Evolutionary conservation across 306 rosid species (phyloP).

Genomic region (Pyrus betulifolia): DNA sequence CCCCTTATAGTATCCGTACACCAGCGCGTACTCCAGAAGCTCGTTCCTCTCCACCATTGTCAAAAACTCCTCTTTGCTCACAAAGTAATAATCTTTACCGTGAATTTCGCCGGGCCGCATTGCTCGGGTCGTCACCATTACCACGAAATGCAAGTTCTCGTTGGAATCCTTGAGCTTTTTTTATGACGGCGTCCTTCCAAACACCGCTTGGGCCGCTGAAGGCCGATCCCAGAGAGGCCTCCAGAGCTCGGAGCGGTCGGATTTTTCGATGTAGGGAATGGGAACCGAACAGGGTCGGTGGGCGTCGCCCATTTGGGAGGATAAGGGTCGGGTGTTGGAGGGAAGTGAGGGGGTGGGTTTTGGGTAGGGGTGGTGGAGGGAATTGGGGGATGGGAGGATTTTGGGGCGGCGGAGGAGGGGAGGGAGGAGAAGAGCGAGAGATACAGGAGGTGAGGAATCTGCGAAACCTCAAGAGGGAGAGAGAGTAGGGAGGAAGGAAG

Average conservation of each 20-base stretch:
- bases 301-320: conserved; percentile 44
- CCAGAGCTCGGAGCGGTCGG: too few relatives aligned
- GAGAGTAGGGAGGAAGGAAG: background rate
- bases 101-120: conserved; percentile 56
- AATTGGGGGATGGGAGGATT: background rate
- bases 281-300: background rate
- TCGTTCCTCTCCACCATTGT: conserved; percentile 47
- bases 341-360: background rate
- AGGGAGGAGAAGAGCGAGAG: conserved; percentile 9
- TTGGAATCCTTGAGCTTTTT: conserved; percentile 39
- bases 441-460: conserved; percentile 31
- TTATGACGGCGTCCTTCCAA: too few relatives aligned
- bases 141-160: conserved; percentile 60
- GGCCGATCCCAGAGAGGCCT: too few relatives aligned
- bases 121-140: conserved; percentile 59
- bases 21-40: conserved; percentile 31
- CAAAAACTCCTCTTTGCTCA: conserved; percentile 61
- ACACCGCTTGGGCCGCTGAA: conserved; percentile 80
- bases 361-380: background rate
- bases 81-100: conserved; percentile 66
- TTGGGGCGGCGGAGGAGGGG: conserved; percentile 5
- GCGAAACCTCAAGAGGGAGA: conserved; percentile 36
- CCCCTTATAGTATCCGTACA: conserved; percentile 69
- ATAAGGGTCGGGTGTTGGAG: background rate
- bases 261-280: too few relatives aligned